Evolutionary conservation across 805 yeast genomes (phyloP), one percentile per base, ranked within the genome.

Genomic region (Wickerhamiella domercqiae): DNA sequence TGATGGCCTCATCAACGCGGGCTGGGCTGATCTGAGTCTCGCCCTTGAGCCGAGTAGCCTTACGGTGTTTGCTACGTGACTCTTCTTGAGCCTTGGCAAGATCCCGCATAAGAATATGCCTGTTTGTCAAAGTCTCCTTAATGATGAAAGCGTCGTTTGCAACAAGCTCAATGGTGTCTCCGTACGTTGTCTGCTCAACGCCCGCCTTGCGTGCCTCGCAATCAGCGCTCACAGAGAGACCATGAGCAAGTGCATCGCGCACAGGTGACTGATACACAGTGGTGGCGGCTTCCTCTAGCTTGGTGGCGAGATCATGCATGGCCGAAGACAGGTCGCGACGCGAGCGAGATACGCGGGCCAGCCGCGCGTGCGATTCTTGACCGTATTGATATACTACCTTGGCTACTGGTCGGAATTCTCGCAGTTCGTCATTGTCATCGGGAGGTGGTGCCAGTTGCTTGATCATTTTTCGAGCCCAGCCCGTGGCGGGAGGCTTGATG

Each of bases 101-200:
- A 47, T 90, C 98, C 38, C 96, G 69, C 94, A 90, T 90, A 28
- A 87, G 60, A 40, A 90, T 64, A 55, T 90, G 94, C 41, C 98
- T 67, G 58, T 87, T 86, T 0, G 98, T 90, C 38, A 90, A 63
- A 0, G 94, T 78, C 58, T 90, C 98, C 56, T 90, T 90, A 40
- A 86, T 78, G 40, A 78, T 75, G 55, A 77, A 90, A 13, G 90
- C 77, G 48, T 86, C 95, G 43, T 70, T 70, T 3, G 73, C 62
- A 21, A 83, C 61, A 48, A 70, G 63, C 39, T 66, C 71, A 13
- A 83, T 54, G 1, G 78, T 78, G 48, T 87, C 96, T 2, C 81
- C 84, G 25, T 87, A 56, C 0, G 78, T 66, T 0, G 90, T 84
- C 57, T 73, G 64, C 44, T 77, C 81, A 41, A 75, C 69, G 7